Conservation (phyloP, 140 eudicot species). For the Ambrosia hybrid region DNA sequence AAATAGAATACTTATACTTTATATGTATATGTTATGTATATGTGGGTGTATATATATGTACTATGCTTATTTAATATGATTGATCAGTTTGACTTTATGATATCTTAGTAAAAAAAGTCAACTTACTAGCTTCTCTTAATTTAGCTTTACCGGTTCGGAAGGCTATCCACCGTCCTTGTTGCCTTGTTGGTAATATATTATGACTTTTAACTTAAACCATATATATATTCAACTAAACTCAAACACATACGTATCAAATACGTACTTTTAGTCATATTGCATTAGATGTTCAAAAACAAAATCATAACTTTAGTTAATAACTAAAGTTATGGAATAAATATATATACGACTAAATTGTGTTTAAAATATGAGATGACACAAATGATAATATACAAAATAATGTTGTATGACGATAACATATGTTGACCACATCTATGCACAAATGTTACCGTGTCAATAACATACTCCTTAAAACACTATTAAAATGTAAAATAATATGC, state of each 20-base stretch:
- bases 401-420: conserved; percentile 11
- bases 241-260: conserved; percentile 4
- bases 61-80: not conserved
- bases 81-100: not conserved
- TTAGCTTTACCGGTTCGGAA: conserved; percentile 14
- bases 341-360: not conserved
- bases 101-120: conserved; percentile 1
- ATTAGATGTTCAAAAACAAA: not conserved
- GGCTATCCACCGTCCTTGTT: conserved; percentile 14
- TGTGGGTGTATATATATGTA: not conserved
- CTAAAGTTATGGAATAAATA: not conserved
- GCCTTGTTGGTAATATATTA: not conserved
- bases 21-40: not conserved
- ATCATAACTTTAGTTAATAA: not conserved
- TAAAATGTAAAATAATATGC: not conserved
- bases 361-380: conserved; percentile 10
- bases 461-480: not conserved
- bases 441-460: not conserved
- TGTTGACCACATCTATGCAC: conserved; percentile 12
- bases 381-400: conserved; percentile 5
- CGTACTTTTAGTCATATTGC: not conserved
- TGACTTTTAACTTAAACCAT: conserved; percentile 7
- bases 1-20: not conserved
- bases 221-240: conserved; percentile 16
- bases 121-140: not conserved